Evolutionary conservation across 225 moss, liverwort and hornwort genomes (phyloP).

Genomic region (Thuidium tamariscinum): DNA sequence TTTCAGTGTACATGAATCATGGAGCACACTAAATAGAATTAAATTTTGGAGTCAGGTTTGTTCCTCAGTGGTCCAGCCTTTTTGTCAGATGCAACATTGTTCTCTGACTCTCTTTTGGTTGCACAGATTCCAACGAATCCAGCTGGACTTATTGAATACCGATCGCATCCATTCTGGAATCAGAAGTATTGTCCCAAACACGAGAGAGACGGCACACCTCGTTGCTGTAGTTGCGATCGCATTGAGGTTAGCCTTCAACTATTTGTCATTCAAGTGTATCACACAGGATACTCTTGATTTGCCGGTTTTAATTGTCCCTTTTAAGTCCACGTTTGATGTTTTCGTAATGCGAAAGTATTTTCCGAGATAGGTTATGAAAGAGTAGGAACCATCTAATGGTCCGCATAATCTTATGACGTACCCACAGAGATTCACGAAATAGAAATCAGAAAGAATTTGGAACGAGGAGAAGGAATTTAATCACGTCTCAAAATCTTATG

Average conservation of each 20-base stretch:
- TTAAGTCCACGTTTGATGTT: background rate
- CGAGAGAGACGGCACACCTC: constrained; percentile 56
- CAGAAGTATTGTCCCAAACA: constrained; percentile 69
- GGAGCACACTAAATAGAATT: background rate
- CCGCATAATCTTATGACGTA: background rate
- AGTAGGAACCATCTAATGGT: background rate
- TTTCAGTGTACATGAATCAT: background rate
- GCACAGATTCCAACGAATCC: constrained; percentile 57
- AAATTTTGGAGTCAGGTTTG: background rate
- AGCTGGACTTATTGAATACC: constrained; percentile 62
- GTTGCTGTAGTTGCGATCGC: constrained; percentile 76
- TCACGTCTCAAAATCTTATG: background rate
- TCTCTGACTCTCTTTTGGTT: background rate
- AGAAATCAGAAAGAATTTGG: background rate
- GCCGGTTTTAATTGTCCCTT: background rate
- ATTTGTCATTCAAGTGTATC: background rate
- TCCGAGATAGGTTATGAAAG: background rate
- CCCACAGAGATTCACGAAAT: background rate
- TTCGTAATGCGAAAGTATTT: background rate
- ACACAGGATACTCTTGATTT: background rate
- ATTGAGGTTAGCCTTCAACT: constrained; percentile 42
- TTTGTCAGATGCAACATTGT: background rate
- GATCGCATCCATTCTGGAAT: constrained; percentile 74
- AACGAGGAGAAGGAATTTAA: background rate
- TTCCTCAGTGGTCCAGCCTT: background rate